Base-by-base conservation (phyloP, 1,284 basidiomycete genomes). In the Cryptococcus jaspeensis region DNA sequence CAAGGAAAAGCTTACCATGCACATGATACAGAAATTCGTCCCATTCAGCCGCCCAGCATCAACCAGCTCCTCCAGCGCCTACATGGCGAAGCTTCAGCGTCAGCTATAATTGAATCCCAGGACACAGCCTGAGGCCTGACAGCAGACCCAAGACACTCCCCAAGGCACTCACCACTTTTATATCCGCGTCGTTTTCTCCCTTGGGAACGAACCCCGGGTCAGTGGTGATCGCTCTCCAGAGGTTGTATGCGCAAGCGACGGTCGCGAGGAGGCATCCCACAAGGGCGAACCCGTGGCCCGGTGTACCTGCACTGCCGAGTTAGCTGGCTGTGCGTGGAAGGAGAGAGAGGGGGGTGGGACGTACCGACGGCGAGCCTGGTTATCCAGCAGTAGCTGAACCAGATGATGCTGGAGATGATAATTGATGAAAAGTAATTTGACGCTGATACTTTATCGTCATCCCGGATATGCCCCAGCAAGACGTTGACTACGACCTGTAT, bases 21-120 rank as follows among this genome's bases (percentile, higher is more conserved):
- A 99, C 52, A 87, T 83, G 52, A 98, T 89, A 73, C 96, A 99
- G 77, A 96, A 98, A 12, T 90, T 92, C 70, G 93, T 91, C 0
- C 95, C 94, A 76, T 97, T 98, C 32, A 99, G 79, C 32, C 87
- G 81, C 3, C 92, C 92, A 65, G 88, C 85, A 16, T 89, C 88
- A 12, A 92, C 90, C 16, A 99, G 81, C 28, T 92, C 89, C 71
- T 96, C 92, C 50, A 97, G 87, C 45, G 89, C 84, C 89, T 92
- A 63, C 42, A 18, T 23, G 50, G n/a, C 16, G 25, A 3, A 6
- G 36, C 3, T 35, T 58, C 39, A 55, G 35, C 18, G 12, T 23
- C n/a, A 9, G 23, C 13, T 28, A 38, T 7, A 15, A 36, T 39
- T 7, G n/a, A n/a, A n/a, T n/a, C n/a, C n/a, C n/a, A n/a, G n/a